These are phyloP conservation scores for Solanum bulbocastanum DNA, from an alignment of 257 asterid genomes.

Conservation along the genomic window DNA sequence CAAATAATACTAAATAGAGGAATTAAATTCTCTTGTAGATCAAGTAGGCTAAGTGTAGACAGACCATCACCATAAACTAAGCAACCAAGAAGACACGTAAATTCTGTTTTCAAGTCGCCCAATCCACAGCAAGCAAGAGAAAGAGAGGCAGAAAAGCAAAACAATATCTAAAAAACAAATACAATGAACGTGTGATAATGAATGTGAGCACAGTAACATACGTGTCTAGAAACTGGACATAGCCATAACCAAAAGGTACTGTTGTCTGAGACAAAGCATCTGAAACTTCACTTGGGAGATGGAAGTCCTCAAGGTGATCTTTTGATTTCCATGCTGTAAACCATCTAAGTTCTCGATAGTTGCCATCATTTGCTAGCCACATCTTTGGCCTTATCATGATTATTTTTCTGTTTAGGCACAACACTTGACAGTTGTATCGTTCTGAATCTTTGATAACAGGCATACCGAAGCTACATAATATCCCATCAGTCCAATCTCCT, in stretches of 20 bases:
- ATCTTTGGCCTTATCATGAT: conserved; percentile 88
- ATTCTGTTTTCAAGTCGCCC: background rate
- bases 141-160: background rate
- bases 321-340: conserved; percentile 90
- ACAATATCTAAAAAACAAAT: background rate
- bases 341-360: conserved; percentile 88
- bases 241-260: conserved; percentile 89
- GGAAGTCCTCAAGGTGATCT: conserved; percentile 62
- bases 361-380: conserved; percentile 94
- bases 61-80: background rate
- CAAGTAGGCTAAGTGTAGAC: background rate
- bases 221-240: conserved; percentile 78
- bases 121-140: background rate
- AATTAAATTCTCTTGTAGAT: background rate
- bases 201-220: conserved; percentile 15
- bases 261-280: conserved; percentile 52
- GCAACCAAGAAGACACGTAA: background rate
- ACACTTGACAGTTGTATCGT: conserved; percentile 84
- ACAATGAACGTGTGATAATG: background rate
- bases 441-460: conserved; percentile 80
- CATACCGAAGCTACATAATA: conserved; percentile 88
- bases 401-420: conserved; percentile 74
- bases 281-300: conserved; percentile 65
- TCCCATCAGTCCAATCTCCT: conserved; percentile 86
- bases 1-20: background rate